Percentiles rank a stretch among this genome's conserved stretches.
Conservation (phyloP, 2,329 filamentous ascomycete genomes). For the Remersonia thermophila region DNA sequence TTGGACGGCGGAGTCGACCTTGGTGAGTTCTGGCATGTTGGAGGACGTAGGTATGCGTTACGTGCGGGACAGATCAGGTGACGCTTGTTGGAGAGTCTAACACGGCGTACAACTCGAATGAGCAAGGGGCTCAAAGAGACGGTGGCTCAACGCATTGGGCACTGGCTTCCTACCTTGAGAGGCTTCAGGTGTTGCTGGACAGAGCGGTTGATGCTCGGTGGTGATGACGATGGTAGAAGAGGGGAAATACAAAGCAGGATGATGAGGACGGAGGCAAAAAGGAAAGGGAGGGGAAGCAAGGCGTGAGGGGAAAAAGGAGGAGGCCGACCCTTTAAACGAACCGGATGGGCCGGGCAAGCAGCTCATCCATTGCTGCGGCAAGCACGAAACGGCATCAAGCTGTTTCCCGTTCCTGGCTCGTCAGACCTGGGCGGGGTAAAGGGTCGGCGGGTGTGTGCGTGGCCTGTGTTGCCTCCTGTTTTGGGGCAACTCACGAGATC, state of each 20-base stretch:
- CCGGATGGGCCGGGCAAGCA: not conserved
- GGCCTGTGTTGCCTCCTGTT: slow-evolving; percentile 5
- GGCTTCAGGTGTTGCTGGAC: too few relatives aligned
- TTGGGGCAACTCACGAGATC: slow-evolving; percentile 10
- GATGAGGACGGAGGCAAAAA: slow-evolving; percentile 8
- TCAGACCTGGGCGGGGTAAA: slow-evolving; percentile 33
- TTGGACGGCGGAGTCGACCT: slow-evolving; percentile 85
- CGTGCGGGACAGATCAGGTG: slow-evolving; percentile 1
- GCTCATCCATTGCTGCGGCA: slow-evolving; percentile 5
- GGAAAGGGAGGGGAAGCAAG: slow-evolving; percentile 6
- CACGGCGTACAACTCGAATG: not conserved
- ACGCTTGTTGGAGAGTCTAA: not conserved
- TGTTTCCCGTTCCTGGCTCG: slow-evolving; percentile 18
- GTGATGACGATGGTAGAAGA: slow-evolving; percentile 2
- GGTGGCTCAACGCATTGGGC: too few relatives aligned
- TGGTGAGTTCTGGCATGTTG: slow-evolving; percentile 49
- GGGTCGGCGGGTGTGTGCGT: slow-evolving; percentile 4
- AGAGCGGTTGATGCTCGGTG: slow-evolving; percentile 3
- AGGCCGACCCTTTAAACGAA: too few relatives aligned
- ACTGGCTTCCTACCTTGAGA: slow-evolving; percentile 1
- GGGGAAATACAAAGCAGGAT: slow-evolving; percentile 7
- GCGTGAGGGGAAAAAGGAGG: slow-evolving; percentile 5
- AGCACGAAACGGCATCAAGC: too few relatives aligned
- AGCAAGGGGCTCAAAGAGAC: not conserved
- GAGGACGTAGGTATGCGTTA: slow-evolving; percentile 4